Evolutionary conservation across 805 yeast species (phyloP), one percentile per base, ranked within the genome.

Genomic region (Myxozyma neotropica): DNA sequence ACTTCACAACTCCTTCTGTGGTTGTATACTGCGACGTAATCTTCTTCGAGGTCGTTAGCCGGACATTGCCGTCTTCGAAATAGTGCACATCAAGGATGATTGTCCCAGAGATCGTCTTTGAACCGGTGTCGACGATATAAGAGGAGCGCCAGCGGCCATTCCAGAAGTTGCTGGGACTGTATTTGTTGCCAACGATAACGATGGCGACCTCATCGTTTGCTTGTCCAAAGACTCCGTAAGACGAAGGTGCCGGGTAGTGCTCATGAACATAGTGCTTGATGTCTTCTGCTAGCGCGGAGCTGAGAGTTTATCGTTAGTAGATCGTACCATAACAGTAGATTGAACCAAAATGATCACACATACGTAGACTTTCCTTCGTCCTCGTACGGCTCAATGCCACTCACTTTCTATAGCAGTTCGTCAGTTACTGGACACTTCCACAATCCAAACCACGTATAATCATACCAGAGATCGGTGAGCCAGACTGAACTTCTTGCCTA

Each of bases 11-110:
- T 2, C 74, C 69, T 1, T 57, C 57, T 1, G 67, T 55, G 7
- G 63, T 61, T 2, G 64, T 50, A 19, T 61, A 59, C 15, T 55
- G 45, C 2, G 63, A 35, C 27, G 58, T 21, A 21, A 73, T 67
- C 17, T 64, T 53, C 58, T 78, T 76, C 6, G 64, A 63, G 1
- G 85, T 77, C 61, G 82, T 84, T 69, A 94, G 81, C 53, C 93
- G 81, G 19, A 93, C 98, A 70, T 93, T 93, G 31, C 99, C 99
- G 67, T 93, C 98, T 75, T 93, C 99, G 72, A 82, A 94, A 73
- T 92, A 94, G 73, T 93, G 99, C 42, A 92, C 87, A 65, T 89
- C 92, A 33, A 91, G 80, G 21, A 72, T 73, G 36, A 89, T 79
- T 17, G 59, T 42, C 3, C 96, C 96, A 2, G 65, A 66, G 15